Evolutionary conservation across 805 yeast genomes (phyloP).

Genomic region (Candida corydali): DNA sequence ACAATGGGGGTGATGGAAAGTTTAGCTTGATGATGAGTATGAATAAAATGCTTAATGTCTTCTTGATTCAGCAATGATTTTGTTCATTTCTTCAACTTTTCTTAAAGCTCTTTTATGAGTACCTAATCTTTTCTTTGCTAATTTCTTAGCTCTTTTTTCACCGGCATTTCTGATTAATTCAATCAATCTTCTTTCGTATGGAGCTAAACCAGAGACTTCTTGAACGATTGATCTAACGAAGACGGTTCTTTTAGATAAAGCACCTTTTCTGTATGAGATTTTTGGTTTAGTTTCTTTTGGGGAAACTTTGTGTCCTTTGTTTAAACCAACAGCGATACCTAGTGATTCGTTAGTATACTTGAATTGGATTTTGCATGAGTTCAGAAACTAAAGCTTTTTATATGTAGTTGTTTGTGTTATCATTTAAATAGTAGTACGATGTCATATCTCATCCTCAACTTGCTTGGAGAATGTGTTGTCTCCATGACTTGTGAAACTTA

Average conservation of each 20-base stretch:
- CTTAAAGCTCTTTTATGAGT: slow-evolving; percentile 99
- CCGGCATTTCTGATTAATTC: slow-evolving; percentile 99
- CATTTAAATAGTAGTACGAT: no score
- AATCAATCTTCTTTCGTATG: slow-evolving; percentile 99
- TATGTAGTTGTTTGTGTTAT: no score
- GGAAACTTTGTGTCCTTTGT: slow-evolving; percentile 98
- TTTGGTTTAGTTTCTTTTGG: slow-evolving; percentile 66
- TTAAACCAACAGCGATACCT: slow-evolving; percentile 97
- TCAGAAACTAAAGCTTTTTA: no score
- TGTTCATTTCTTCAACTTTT: slow-evolving; percentile 98
- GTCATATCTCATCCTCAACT: no score
- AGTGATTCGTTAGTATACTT: no score
- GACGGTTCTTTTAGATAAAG: slow-evolving; percentile 88
- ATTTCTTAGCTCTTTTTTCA: slow-evolving; percentile 99
- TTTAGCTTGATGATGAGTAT: not conserved
- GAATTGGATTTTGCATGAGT: no score
- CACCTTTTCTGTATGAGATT: slow-evolving; percentile 95
- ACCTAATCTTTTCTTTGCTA: slow-evolving; percentile 99
- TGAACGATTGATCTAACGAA: slow-evolving; percentile 94
- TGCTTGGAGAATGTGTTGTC: no score
- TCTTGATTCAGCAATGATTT: slow-evolving; percentile 95
- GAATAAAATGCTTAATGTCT: slow-evolving; percentile 55
- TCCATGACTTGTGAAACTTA: no score
- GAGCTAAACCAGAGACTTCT: slow-evolving; percentile 98
- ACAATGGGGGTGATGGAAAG: no score